phyloP scores from a whole-genome alignment of 2,329 filamentous ascomycete species.

The Epicoccum sorghinum region DNA sequence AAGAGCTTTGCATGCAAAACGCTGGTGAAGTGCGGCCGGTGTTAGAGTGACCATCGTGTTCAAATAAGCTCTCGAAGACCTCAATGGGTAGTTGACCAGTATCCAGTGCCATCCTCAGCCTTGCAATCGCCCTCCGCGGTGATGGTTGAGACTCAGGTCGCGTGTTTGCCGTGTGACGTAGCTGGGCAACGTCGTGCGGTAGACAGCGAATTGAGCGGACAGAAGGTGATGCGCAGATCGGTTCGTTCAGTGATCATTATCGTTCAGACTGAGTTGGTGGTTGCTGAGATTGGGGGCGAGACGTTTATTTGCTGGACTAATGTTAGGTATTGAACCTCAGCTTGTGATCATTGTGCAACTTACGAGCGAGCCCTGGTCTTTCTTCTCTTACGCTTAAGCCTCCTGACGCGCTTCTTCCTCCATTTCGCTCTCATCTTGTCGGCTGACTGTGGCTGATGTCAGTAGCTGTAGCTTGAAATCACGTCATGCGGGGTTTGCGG shows the following conservation, averaged over 20 bases:
- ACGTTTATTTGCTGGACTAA: conserved; percentile 54
- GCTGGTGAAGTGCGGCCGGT: conserved; percentile 33
- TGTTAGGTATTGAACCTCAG: conserved; percentile 17
- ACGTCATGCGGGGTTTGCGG: conserved; percentile 18
- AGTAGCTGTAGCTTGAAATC: conserved; percentile 27
- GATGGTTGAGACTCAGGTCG: conserved; percentile 33
- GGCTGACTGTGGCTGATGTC: conserved; percentile 43
- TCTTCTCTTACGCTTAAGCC: conserved; percentile 99
- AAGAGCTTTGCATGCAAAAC: conserved; percentile 20
- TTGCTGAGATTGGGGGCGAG: conserved; percentile 52
- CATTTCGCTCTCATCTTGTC: conserved; percentile 91
- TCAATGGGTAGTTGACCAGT: conserved; percentile 46
- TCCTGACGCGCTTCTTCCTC: conserved; percentile 99
- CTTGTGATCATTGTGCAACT: conserved; percentile 50
- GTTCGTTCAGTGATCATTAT: conserved; percentile 36
- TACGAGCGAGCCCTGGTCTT: conserved; percentile 99
- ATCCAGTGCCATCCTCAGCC: conserved; percentile 35
- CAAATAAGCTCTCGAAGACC: conserved; percentile 45
- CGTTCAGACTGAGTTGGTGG: conserved; percentile 39
- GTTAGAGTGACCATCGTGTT: conserved; percentile 45
- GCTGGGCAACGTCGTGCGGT: conserved; percentile 27
- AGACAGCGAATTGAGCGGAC: conserved; percentile 31
- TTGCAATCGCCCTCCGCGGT: conserved; percentile 33
- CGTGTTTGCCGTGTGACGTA: conserved; percentile 35
- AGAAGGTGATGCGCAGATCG: conserved; percentile 34